Conservation (phyloP, 371 early-diverging fungal genomes). For the Haplosporangium sp. region DNA sequence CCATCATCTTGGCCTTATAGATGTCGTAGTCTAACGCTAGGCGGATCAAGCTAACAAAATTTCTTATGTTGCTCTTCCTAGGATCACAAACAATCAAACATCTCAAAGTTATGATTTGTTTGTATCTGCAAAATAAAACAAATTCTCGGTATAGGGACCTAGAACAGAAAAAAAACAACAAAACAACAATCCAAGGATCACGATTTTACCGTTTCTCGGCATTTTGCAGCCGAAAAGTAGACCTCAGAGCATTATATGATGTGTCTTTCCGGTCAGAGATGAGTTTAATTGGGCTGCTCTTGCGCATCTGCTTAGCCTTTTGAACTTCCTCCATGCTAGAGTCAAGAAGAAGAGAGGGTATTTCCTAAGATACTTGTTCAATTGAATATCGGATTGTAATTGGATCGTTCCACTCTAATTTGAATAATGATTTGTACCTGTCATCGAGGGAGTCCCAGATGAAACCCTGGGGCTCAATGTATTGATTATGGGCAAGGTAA, state of each 20-base stretch:
- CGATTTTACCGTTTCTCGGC: slow-evolving; percentile 35
- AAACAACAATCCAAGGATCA: neutral
- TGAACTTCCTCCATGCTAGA: slow-evolving; percentile 45
- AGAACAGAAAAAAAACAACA: neutral
- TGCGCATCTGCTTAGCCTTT: slow-evolving; percentile 24
- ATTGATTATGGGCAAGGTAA: neutral
- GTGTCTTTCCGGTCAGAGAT: slow-evolving; percentile 36
- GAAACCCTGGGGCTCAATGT: slow-evolving; percentile 31
- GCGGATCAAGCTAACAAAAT: slow-evolving; percentile 41
- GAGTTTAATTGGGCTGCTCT: slow-evolving; percentile 29
- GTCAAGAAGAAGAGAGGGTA: neutral
- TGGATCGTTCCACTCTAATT: no score
- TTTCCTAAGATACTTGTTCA: no score
- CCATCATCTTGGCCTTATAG: slow-evolving; percentile 34
- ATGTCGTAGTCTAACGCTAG: slow-evolving; percentile 43
- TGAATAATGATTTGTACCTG: slow-evolving; percentile 18
- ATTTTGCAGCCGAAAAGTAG: slow-evolving; percentile 36
- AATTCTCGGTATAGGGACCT: slow-evolving; percentile 8
- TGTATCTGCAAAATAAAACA: neutral
- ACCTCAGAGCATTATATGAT: slow-evolving; percentile 44
- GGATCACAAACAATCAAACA: neutral
- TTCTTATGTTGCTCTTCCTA: slow-evolving; percentile 45
- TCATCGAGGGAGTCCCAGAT: slow-evolving; percentile 53
- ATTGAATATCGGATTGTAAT: no score
- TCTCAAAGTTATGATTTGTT: neutral